Base-by-base conservation (phyloP, 805 yeast genomes). In the Maudiozyma pseudohumilis region DNA sequence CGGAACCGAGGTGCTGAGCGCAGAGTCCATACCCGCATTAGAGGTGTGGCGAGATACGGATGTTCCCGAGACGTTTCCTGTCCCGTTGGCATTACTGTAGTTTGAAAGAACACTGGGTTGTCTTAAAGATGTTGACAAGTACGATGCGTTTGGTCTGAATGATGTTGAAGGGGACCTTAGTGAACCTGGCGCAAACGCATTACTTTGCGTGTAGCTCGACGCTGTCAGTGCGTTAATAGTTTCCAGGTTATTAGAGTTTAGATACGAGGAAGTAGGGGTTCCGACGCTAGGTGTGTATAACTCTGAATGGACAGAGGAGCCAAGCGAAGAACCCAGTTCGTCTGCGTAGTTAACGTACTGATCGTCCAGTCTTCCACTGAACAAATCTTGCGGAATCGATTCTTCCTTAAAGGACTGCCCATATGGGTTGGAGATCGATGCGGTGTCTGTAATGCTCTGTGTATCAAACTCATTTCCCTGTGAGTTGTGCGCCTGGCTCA, bases 21-120 rank as follows among this genome's bases (percentile, higher is more conserved):
- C 8, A 6, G 26, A 21, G 21, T 34, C 38, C 27, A 25, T 34
- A 29, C 29, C 30, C 3, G 38, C 35, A 46, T 56, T 38, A 10
- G 63, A 62, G 13, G 55, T 55, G 23, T 51, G 50, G 18, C 63
- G 53, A 17, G 63, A 48, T n/a, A 48, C 47, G 21, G 60, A 54
- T 1, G 60, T 53, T 8, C 40, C 38, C 7, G 55, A 50, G 17
- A 36, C 12, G n/a, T 29, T 29, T 6, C 8, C 20, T n/a, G 18
- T 29, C 5, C 11, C 16, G 19, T 28, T 28, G 10, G 26, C 26
- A 20, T 28, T 28, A 15, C 17, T 28, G 19, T 18, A 29, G 3
- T 26, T 26, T 19, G 34, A 39, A 25, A 43, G 39, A 17, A 40
- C 40, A 27, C 47, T 44, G 10, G 49, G 42, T 40, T 49, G 52